Conservation (phyloP, 2,329 filamentous ascomycete genomes). For the Phaeophleospora eucalypticola region DNA sequence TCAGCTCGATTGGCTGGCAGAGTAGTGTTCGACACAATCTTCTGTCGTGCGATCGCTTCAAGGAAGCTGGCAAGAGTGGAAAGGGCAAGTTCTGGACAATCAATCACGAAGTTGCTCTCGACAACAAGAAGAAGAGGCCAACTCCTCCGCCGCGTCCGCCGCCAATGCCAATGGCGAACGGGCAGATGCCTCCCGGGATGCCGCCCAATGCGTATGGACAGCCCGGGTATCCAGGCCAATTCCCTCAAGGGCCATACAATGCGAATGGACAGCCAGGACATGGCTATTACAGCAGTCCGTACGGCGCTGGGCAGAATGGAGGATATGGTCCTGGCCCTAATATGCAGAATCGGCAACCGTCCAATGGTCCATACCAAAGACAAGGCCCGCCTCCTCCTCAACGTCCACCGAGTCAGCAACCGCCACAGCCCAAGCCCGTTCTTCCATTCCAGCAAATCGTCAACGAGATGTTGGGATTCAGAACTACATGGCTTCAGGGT, state of each 20-base stretch:
- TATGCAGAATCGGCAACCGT: not conserved
- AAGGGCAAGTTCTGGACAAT: slow-evolving; percentile 63
- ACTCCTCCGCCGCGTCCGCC: slow-evolving; percentile 33
- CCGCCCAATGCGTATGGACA: slow-evolving; percentile 15
- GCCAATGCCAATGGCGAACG: slow-evolving; percentile 20
- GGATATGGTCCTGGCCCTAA: not conserved
- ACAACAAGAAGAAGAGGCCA: slow-evolving; percentile 54
- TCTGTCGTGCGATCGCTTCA: slow-evolving; percentile 55
- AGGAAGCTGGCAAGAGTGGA: slow-evolving; percentile 56
- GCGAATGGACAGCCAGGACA: slow-evolving; percentile 6
- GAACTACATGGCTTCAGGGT: not conserved
- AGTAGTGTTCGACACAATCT: slow-evolving; percentile 64
- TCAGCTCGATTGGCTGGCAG: slow-evolving; percentile 60
- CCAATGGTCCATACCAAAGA: not conserved
- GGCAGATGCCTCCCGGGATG: slow-evolving; percentile 12
- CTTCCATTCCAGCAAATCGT: not conserved
- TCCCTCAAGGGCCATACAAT: slow-evolving; percentile 9
- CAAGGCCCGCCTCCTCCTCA: not conserved
- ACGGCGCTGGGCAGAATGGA: not conserved
- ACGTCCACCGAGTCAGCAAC: not conserved
- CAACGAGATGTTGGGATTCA: slow-evolving; percentile 3
- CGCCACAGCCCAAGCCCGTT: no score
- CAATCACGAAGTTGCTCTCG: slow-evolving; percentile 55
- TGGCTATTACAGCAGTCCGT: slow-evolving; percentile 16
- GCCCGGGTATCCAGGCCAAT: slow-evolving; percentile 13